Evolutionary conservation across 1,139 yeast species (phyloP).

Genomic region (Meyerozyma guilliermondii): DNA sequence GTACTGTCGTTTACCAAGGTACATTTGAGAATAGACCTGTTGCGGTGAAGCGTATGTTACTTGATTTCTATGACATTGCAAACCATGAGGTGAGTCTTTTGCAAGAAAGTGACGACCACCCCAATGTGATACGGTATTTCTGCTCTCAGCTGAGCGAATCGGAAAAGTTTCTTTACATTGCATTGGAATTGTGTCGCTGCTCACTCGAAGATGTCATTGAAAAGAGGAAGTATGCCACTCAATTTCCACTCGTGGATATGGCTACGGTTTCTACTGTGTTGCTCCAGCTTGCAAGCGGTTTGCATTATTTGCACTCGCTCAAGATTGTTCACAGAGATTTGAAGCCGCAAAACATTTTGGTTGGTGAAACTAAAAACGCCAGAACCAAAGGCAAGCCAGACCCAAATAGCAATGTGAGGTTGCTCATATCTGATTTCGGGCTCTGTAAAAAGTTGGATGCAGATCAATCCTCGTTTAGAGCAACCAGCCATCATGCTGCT

Average conservation of each 20-base stretch:
- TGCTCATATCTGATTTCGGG: slow-evolving; percentile 92
- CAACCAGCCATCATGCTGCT: slow-evolving; percentile 89
- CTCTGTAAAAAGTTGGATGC: slow-evolving; percentile 85
- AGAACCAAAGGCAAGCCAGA: slow-evolving; percentile 8
- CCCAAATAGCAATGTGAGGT: slow-evolving; percentile 35
- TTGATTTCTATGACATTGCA: slow-evolving; percentile 92
- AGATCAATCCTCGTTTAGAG: slow-evolving; percentile 90
- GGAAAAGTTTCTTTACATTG: slow-evolving; percentile 85
- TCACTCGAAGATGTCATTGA: slow-evolving; percentile 84
- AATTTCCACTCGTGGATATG: slow-evolving; percentile 14
- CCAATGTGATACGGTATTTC: slow-evolving; percentile 87
- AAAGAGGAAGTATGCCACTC: slow-evolving; percentile 24
- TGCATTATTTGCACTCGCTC: slow-evolving; percentile 80
- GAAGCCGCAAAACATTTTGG: slow-evolving; percentile 92
- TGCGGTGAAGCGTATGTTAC: slow-evolving; percentile 89
- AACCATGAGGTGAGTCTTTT: slow-evolving; percentile 85
- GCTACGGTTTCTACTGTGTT: slow-evolving; percentile 47
- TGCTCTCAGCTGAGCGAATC: slow-evolving; percentile 74
- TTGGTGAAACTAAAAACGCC: slow-evolving; percentile 57
- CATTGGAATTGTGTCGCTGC: slow-evolving; percentile 85
- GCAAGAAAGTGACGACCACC: slow-evolving; percentile 95
- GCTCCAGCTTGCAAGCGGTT: slow-evolving; percentile 77
- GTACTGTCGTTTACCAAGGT: slow-evolving; percentile 91
- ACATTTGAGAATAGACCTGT: slow-evolving; percentile 89
- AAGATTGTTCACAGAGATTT: slow-evolving; percentile 94